Conservation (phyloP, 2,329 filamentous ascomycete species). For the Venturia effusa region DNA sequence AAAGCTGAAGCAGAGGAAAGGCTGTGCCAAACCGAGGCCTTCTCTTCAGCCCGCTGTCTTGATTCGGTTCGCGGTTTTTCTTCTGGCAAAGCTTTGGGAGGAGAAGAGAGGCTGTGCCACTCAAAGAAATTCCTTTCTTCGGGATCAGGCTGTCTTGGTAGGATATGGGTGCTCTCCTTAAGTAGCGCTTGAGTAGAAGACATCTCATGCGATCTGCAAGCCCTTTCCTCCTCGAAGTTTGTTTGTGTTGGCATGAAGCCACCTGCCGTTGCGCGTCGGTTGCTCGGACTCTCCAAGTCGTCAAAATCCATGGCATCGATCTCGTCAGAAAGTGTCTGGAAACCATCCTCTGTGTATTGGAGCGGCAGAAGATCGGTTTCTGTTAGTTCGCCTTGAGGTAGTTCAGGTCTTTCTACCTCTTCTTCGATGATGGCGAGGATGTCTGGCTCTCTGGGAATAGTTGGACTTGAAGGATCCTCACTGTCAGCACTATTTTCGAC, state of each 20-base stretch:
- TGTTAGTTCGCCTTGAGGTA: not conserved
- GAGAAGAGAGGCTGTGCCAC: not conserved
- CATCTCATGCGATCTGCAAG: not conserved
- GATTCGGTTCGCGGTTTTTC: not conserved
- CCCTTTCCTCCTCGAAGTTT: not conserved
- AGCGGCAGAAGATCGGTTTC: no score
- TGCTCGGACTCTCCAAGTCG: not conserved
- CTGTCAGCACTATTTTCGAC: not conserved
- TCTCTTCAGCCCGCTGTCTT: not conserved
- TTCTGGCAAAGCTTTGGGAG: not conserved
- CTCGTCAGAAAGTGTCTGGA: slow-evolving; percentile 1
- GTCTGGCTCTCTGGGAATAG: not conserved
- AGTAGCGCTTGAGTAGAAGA: not conserved
- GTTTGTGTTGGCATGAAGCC: not conserved
- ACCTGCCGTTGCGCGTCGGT: not conserved
- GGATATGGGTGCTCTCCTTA: not conserved
- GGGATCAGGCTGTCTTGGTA: not conserved
- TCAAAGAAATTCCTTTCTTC: not conserved
- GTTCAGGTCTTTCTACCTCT: not conserved
- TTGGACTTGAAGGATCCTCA: not conserved
- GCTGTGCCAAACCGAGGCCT: not conserved
- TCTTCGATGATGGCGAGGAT: not conserved
- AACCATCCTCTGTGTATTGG: not conserved
- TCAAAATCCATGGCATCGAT: not conserved
- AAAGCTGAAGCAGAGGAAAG: not conserved